These are phyloP conservation scores for Alnus rubra DNA, from an alignment of 306 rosid species.

Conservation along the genomic window DNA sequence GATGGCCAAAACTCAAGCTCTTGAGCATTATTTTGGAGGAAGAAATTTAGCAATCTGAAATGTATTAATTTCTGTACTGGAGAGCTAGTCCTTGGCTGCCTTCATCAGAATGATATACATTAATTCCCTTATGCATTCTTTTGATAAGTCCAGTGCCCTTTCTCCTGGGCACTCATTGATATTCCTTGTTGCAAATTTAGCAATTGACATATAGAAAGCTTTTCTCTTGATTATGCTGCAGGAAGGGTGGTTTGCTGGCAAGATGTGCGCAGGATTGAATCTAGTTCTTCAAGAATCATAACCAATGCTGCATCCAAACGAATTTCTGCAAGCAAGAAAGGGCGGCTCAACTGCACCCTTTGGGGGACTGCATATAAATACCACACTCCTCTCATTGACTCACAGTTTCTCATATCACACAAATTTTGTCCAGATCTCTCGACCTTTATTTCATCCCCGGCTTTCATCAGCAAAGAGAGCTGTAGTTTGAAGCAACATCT, in stretches of 20 bases:
- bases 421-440: conserved; percentile 40
- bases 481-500: conserved; percentile 3
- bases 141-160: not conserved
- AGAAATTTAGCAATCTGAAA: not conserved
- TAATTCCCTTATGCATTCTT: not conserved
- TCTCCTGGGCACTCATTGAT: not conserved
- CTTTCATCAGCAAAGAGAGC: conserved; percentile 33
- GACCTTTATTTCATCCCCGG: conserved; percentile 35
- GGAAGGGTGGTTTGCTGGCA: conserved; percentile 84
- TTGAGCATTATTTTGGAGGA: not conserved
- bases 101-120: not conserved
- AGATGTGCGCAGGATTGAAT: conserved; percentile 72
- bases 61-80: not conserved
- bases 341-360: conserved; percentile 25
- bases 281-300: conserved; percentile 79
- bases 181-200: not conserved
- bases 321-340: conserved; percentile 23
- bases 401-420: conserved; percentile 30
- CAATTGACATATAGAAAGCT: conserved; percentile 9
- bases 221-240: conserved; percentile 31
- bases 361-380: conserved; percentile 9
- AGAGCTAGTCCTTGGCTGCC: not conserved
- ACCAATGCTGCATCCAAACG: conserved; percentile 24
- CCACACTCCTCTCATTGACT: conserved; percentile 25
- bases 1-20: not conserved